Evolutionary conservation across 2,329 filamentous ascomycete genomes (phyloP).

Genomic region (Cladosporium colombiae): DNA sequence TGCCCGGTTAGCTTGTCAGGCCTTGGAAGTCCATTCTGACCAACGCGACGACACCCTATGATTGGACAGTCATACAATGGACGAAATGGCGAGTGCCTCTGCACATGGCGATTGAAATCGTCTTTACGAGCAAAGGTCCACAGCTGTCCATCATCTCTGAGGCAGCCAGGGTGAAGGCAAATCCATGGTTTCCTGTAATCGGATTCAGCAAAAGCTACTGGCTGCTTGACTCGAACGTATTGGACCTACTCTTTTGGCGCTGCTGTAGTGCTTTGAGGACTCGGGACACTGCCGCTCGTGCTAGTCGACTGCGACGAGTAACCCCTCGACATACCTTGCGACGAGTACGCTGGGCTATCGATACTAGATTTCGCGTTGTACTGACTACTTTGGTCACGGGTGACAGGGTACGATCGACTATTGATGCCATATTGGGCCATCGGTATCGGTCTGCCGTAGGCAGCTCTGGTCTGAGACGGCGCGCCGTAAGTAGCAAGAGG

Average conservation of each 20-base stretch:
- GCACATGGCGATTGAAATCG: slow-evolving; percentile 50
- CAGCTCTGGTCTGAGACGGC: neutral
- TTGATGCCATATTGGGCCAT: neutral
- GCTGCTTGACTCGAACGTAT: neutral
- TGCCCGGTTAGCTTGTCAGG: slow-evolving; percentile 59
- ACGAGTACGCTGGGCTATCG: neutral
- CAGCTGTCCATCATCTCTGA: neutral
- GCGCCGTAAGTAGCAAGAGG: neutral
- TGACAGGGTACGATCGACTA: neutral
- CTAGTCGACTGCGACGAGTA: neutral
- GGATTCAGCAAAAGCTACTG: neutral
- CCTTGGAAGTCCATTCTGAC: slow-evolving; percentile 54
- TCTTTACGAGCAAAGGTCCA: slow-evolving; percentile 38
- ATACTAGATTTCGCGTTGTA: neutral
- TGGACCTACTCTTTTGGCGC: neutral
- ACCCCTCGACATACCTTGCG: neutral
- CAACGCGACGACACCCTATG: slow-evolving; percentile 43
- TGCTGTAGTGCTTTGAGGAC: neutral
- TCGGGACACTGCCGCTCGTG: neutral
- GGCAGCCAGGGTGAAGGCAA: slow-evolving; percentile 3
- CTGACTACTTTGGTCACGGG: neutral
- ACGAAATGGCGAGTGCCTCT: slow-evolving; percentile 25
- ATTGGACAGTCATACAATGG: slow-evolving; percentile 45
- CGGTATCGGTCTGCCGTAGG: neutral
- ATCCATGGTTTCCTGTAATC: neutral